Evolutionary conservation across 2,329 filamentous ascomycete species (phyloP), one percentile per base, ranked within the genome.

Genomic region (Paraphoma chrysanthemicola): DNA sequence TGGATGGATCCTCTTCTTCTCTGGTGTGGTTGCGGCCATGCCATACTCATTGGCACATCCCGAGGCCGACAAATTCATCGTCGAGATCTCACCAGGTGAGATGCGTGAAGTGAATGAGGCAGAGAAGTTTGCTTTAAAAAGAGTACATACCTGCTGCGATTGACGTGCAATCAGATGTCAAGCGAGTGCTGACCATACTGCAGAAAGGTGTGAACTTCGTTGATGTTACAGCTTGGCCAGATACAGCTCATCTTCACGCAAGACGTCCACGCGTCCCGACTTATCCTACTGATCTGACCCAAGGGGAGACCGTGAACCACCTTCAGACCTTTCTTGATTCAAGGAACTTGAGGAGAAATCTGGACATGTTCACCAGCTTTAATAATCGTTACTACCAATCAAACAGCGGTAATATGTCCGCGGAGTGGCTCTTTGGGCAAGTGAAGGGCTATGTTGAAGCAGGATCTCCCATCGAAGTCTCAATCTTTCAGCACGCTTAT

Each of bases 371-470:
- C 67, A 90, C 89, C 0, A 85, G 83, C 66, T 93, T 93, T 82
- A 88, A 92, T 78, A 93, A 90, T 1, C 86, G 91, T 66, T 93
- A 92, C 80, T 93, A 90, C 80, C 89, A 88, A 77, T 91, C 89
- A 33, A 82, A 88, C 39, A 89, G 87, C 69, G 94, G 93, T 23
- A 85, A 86, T 6, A 83, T 96, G 77, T 96, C 92, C 0, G 94
- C 92, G 2, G 88, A 90, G 64, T 98, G 93, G 94, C 83, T 98
- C 42, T 84, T 92, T 29, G 80, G 84, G 54, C 89, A 90, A 71
- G 89, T 97, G 55, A 86, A 88, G 60, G 79, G 86, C 46, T 89
- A 90, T 18, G 85, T 96, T 66, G 81, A 85, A 51, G 82, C 86
- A 10, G 87, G 90, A 1, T 90, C 90, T 30, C 91, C 90, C 6